A percentile compares a stretch with the other conserved stretches of the same genome.
Evolutionary conservation across 148 eudicot species (phyloP).

Genomic region (Silene latifolia): DNA sequence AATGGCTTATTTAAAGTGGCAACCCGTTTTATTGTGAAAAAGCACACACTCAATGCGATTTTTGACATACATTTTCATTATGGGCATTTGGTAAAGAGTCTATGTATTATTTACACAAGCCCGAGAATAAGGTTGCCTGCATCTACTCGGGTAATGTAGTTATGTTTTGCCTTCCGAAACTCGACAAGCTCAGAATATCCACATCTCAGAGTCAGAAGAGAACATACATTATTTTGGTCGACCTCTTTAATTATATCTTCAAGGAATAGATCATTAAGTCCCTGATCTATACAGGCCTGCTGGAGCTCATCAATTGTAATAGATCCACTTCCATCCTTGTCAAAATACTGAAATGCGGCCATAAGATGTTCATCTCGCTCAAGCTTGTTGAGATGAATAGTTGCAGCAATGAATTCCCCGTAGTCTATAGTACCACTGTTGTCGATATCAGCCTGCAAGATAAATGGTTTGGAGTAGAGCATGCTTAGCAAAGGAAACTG

Average conservation of each 20-base stretch:
- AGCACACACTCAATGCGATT: too few species aligned
- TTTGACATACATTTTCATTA: too few species aligned
- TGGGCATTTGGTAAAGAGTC: too few species aligned
- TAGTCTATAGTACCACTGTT: conserved; percentile 68
- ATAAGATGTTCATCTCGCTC: conserved; percentile 94
- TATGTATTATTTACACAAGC: too few species aligned
- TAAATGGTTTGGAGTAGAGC: not conserved
- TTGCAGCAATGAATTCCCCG: conserved; percentile 81
- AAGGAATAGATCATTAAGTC: conserved; percentile 64
- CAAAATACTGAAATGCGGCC: conserved; percentile 22
- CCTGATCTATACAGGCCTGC: conserved; percentile 84
- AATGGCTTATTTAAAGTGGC: too few species aligned
- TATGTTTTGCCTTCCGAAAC: not conserved
- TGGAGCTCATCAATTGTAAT: conserved; percentile 95
- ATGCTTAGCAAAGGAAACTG: not conserved
- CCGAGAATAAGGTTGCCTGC: too few species aligned
- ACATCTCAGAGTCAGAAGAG: conserved; percentile 5
- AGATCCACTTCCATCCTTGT: conserved; percentile 46
- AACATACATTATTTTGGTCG: conserved; percentile 83
- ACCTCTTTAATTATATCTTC: conserved; percentile 87
- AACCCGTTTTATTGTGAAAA: too few species aligned
- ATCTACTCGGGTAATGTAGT: not conserved
- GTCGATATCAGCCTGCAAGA: conserved; percentile 54
- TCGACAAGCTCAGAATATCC: not conserved
- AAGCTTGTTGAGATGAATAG: conserved; percentile 82